phyloP scores from a whole-genome alignment of 148 eudicot species.

The Polygonum aviculare region DNA sequence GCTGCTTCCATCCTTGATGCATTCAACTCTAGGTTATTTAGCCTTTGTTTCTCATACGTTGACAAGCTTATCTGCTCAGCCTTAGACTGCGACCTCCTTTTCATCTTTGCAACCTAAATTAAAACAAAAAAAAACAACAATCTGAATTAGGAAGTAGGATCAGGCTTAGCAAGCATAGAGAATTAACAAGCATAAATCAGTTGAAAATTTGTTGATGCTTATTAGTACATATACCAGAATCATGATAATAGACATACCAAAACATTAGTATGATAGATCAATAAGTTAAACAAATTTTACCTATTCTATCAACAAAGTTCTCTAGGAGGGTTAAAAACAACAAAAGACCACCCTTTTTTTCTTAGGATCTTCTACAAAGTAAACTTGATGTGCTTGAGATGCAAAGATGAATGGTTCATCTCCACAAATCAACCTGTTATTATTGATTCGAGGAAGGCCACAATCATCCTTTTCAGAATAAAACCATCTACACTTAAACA shows the following conservation, averaged over 20 bases:
- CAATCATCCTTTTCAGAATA: neutral
- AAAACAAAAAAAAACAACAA: too few relatives aligned
- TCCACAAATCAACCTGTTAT: neutral
- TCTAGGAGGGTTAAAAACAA: neutral
- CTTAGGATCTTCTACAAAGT: neutral
- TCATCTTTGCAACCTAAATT: too few relatives aligned
- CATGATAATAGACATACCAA: too few relatives aligned
- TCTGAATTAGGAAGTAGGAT: too few relatives aligned
- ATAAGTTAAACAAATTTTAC: too few relatives aligned
- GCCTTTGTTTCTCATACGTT: neutral
- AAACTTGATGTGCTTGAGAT: neutral
- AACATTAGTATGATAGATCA: too few relatives aligned
- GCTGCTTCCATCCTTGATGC: neutral
- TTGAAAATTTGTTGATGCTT: too few relatives aligned
- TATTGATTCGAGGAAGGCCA: neutral
- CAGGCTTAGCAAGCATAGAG: too few relatives aligned
- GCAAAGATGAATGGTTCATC: neutral
- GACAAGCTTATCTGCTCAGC: neutral
- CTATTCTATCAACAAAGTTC: neutral
- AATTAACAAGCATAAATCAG: too few relatives aligned
- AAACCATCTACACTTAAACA: neutral
- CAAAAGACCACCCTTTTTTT: neutral
- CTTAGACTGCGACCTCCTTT: too few relatives aligned
- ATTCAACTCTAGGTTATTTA: neutral
- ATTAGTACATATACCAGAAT: too few relatives aligned